Evolutionary conservation across 2,329 filamentous ascomycete genomes (phyloP), one percentile per base, ranked within the genome.

Genomic region (Incumbomyces lentus): DNA sequence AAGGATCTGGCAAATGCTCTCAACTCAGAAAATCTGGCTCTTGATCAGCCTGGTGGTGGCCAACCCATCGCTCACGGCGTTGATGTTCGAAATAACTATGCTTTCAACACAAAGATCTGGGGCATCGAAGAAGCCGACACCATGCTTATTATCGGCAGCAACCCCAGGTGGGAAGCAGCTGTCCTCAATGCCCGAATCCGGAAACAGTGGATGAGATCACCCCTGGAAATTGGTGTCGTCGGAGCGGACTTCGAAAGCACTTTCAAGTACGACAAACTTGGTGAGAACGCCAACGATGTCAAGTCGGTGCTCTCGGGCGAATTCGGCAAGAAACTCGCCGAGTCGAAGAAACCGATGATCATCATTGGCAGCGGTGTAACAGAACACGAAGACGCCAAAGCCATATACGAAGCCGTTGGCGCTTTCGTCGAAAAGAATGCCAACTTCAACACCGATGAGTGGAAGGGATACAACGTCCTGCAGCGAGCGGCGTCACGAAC

Each of bases 1-100:
- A 98, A 98, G 75, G 92, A 98, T 60, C 75, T 98, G 55, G 87
- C 88, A 59, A 98, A 98, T 76, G 90, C 82, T 69, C 84, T 98
- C 53, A 88, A 88, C 52, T 96, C 92, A 2, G 92, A 98, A 58
- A 98, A 96, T 67, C 74, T 98, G 51, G 86, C 88, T 13, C 78
- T 96, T 37, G 92, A 98, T 64, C 89, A 89, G 62, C 86, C 88
- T 33, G 79, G 80, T 47, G 92, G 92, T 52, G 83, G 77, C 67
- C 73, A 82, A 54, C 92, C 92, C 12, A 71, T 95, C 52, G 85
- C 90, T 31, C 92, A 98, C 68, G 92, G 92, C 66, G 71, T 95
- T 52, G 92, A 98, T 60, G 78, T 96, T 49, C 86, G 90, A 55
- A 86, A 88, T 49, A 98, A 92, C 72, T 98, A 93, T 69, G 75